A percentile compares a stretch with the other conserved stretches of the same genome.
phyloP scores from a whole-genome alignment of 2,329 filamentous ascomycete species.

The Ophiostoma quercus region DNA sequence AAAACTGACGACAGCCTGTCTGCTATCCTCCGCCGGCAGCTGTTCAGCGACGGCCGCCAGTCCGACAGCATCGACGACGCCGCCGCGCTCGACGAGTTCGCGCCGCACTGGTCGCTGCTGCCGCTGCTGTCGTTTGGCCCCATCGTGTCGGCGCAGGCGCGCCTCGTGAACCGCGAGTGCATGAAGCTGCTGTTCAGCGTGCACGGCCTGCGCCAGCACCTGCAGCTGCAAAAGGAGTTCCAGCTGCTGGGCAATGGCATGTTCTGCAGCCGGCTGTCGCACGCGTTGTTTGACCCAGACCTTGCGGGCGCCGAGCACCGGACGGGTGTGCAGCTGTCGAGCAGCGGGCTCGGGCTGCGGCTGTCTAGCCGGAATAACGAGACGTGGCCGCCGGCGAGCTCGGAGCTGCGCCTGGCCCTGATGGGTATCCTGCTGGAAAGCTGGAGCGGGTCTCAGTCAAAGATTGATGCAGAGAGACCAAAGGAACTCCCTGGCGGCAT shows the following conservation, averaged over 20 bases:
- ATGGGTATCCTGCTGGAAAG: slow-evolving; percentile 80
- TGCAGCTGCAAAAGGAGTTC: slow-evolving; percentile 71
- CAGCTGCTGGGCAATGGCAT: slow-evolving; percentile 80
- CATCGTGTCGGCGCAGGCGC: slow-evolving; percentile 66
- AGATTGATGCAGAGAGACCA: background rate
- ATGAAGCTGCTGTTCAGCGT: slow-evolving; percentile 68
- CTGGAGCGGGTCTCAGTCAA: slow-evolving; percentile 33
- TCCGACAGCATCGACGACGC: background rate
- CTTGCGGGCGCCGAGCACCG: slow-evolving; percentile 72
- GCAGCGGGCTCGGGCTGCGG: slow-evolving; percentile 74
- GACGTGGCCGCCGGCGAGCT: slow-evolving; percentile 89
- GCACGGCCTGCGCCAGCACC: slow-evolving; percentile 65
- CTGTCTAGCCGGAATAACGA: slow-evolving; percentile 63
- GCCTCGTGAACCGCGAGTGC: slow-evolving; percentile 70
- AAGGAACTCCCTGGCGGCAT: slow-evolving; percentile 59
- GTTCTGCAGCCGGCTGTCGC: slow-evolving; percentile 73
- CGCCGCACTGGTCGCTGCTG: slow-evolving; percentile 54
- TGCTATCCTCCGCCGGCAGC: slow-evolving; percentile 38
- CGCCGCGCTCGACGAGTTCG: slow-evolving; percentile 33
- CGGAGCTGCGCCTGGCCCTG: slow-evolving; percentile 81
- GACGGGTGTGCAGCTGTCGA: slow-evolving; percentile 59
- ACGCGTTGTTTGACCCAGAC: slow-evolving; percentile 79
- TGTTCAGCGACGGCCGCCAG: slow-evolving; percentile 32
- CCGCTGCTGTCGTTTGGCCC: slow-evolving; percentile 72
- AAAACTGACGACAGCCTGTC: slow-evolving; percentile 37